Evolutionary conservation across 768 basidiomycete genomes (phyloP).

Genomic region (Lyophyllum decastes): DNA sequence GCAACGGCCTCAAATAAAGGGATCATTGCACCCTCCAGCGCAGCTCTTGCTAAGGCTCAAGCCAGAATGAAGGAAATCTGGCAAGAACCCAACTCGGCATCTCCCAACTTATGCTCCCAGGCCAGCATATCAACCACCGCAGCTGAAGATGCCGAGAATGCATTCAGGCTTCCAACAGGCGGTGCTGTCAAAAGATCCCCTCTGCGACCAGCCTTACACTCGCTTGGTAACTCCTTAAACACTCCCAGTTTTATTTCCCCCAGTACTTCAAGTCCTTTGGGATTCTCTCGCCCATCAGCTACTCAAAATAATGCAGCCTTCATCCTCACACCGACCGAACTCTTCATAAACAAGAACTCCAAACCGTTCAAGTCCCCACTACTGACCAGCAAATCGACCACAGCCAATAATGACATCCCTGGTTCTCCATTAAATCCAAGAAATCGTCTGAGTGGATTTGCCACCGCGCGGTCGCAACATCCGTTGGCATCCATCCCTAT

Average conservation of each 20-base stretch:
- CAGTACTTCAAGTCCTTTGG: slow-evolving; percentile 40
- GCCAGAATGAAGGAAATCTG: slow-evolving; percentile 49
- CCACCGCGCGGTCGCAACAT: slow-evolving; percentile 34
- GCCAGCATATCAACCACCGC: slow-evolving; percentile 12
- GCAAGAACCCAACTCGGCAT: slow-evolving; percentile 37
- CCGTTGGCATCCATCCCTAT: slow-evolving; percentile 32
- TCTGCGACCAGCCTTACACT: slow-evolving; percentile 34
- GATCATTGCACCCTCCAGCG: slow-evolving; percentile 51
- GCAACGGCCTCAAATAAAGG: slow-evolving; percentile 35
- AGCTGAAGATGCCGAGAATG: slow-evolving; percentile 23
- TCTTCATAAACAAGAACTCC: slow-evolving; percentile 19
- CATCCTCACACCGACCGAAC: slow-evolving; percentile 3
- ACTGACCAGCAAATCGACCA: slow-evolving; percentile 22
- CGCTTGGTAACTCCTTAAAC: slow-evolving; percentile 36
- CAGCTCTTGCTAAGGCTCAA: slow-evolving; percentile 56
- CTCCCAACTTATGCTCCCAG: background rate
- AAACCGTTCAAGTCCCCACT: slow-evolving; percentile 53
- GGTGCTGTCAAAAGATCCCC: slow-evolving; percentile 22
- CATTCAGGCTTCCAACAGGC: slow-evolving; percentile 26
- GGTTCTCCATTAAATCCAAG: slow-evolving; percentile 33
- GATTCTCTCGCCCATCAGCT: slow-evolving; percentile 23
- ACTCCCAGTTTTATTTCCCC: slow-evolving; percentile 34
- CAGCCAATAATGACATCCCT: slow-evolving; percentile 1
- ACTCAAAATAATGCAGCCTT: slow-evolving; percentile 12
- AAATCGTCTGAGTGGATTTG: slow-evolving; percentile 7